Percentiles rank a stretch among this genome's conserved stretches.
Conservation (phyloP, 176 grass and related monocot genomes). For the Triticum monococcum region DNA sequence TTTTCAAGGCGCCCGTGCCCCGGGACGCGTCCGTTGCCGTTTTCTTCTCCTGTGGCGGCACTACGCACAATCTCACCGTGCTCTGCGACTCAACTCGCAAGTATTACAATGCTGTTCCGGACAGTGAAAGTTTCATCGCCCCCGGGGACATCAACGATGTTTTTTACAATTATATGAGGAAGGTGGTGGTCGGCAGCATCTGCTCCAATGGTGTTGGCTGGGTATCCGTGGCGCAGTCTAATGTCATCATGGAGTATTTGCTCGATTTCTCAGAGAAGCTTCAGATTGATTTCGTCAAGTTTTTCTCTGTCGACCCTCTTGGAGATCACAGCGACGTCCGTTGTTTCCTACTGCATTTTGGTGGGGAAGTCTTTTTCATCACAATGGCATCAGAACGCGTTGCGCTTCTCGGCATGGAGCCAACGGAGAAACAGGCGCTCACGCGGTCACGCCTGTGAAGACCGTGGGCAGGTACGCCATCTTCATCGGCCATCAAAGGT, state of each 20-base stretch:
- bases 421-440: not conserved
- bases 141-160: accelerated
- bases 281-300: not conserved
- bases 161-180: not conserved
- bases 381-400: not conserved
- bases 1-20: not conserved
- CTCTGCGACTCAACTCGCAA: not conserved
- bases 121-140: not conserved
- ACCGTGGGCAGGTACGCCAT: not conserved
- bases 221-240: not conserved
- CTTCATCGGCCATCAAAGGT: not conserved
- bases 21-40: not conserved
- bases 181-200: not conserved
- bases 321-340: not conserved
- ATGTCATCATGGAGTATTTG: too few relatives aligned
- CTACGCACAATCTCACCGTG: not conserved
- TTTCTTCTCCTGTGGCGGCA: not conserved
- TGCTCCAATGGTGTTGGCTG: not conserved
- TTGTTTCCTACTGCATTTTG: not conserved
- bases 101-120: not conserved
- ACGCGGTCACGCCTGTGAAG: not conserved
- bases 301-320: not conserved
- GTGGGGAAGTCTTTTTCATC: not conserved
- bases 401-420: not conserved
- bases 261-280: not conserved